These are phyloP conservation scores for Limnanthes douglasii DNA, from an alignment of 345 rosid species.

Conservation along the genomic window DNA sequence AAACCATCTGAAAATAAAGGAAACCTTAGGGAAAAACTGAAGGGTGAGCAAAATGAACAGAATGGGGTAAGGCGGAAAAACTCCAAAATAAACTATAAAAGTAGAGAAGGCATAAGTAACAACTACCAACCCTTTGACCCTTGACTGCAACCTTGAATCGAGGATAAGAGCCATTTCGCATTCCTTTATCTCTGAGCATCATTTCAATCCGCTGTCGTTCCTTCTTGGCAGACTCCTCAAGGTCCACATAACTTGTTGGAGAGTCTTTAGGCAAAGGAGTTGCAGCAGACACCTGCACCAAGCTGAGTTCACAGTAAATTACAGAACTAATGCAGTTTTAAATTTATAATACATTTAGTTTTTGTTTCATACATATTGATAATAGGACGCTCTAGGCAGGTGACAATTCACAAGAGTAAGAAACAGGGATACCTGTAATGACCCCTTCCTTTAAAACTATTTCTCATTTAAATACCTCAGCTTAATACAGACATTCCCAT, in stretches of 20 bases:
- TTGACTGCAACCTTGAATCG: constrained; percentile 58
- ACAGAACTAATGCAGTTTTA: background rate
- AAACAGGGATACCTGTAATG: background rate
- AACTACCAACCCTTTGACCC: constrained; percentile 67
- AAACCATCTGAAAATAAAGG: background rate
- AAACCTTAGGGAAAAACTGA: no score
- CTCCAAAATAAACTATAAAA: background rate
- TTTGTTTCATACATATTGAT: background rate
- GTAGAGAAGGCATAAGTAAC: background rate
- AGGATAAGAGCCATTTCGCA: constrained; percentile 42
- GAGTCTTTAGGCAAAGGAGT: constrained; percentile 31
- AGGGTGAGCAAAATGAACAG: no score
- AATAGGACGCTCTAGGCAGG: background rate
- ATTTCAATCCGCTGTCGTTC: constrained; percentile 58
- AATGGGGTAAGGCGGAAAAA: no score
- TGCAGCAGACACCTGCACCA: constrained; percentile 21
- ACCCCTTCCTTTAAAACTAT: background rate
- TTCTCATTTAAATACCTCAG: no score
- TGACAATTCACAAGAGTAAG: background rate
- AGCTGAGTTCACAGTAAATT: constrained; percentile 1
- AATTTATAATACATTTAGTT: constrained; percentile 1
- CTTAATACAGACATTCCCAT: no score
- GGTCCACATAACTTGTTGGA: constrained; percentile 25
- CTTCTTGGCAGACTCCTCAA: constrained; percentile 56
- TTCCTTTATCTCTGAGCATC: constrained; percentile 39